These are phyloP conservation scores for Penicillium sp. DNA, from an alignment of 2,329 filamentous ascomycete genomes.

Conservation along the genomic window DNA sequence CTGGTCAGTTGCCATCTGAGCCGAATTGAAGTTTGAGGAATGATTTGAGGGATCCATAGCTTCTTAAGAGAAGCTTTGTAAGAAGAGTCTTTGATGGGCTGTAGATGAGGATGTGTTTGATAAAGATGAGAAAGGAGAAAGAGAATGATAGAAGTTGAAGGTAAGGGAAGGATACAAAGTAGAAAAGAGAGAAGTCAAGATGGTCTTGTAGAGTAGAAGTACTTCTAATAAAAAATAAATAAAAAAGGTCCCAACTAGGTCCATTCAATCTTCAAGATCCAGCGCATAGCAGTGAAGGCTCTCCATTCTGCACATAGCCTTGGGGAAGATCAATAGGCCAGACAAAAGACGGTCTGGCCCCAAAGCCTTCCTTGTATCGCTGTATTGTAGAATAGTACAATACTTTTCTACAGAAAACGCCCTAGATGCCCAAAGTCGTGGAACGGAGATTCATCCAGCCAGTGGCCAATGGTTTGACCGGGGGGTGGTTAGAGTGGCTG, in stretches of 20 bases:
- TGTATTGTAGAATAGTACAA: constrained; percentile 6
- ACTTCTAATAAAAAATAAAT: neutral
- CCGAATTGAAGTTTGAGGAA: constrained; percentile 19
- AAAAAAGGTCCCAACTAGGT: constrained; percentile 7
- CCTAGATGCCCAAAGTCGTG: constrained; percentile 26
- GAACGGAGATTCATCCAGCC: constrained; percentile 32
- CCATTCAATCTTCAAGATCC: constrained; percentile 18
- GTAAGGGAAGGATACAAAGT: constrained; percentile 2
- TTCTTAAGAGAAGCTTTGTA: constrained; percentile 8
- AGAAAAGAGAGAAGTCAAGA: constrained; percentile 4
- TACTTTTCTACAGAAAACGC: constrained; percentile 21
- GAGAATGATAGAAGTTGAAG: constrained; percentile 11
- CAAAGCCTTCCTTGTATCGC: neutral
- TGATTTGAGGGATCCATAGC: constrained; percentile 26
- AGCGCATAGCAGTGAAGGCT: constrained; percentile 29
- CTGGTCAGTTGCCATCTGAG: constrained; percentile 26
- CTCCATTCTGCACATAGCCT: constrained; percentile 25
- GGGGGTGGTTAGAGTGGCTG: constrained; percentile 25
- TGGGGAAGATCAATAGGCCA: constrained; percentile 15
- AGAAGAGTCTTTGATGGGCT: constrained; percentile 6
- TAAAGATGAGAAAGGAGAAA: constrained; percentile 11
- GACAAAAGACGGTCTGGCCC: constrained; percentile 19
- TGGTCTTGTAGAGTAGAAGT: constrained; percentile 6
- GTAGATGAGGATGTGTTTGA: neutral
- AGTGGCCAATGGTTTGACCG: constrained; percentile 30